Conservation (phyloP, 768 basidiomycete species). For the Suillus weaverae region DNA sequence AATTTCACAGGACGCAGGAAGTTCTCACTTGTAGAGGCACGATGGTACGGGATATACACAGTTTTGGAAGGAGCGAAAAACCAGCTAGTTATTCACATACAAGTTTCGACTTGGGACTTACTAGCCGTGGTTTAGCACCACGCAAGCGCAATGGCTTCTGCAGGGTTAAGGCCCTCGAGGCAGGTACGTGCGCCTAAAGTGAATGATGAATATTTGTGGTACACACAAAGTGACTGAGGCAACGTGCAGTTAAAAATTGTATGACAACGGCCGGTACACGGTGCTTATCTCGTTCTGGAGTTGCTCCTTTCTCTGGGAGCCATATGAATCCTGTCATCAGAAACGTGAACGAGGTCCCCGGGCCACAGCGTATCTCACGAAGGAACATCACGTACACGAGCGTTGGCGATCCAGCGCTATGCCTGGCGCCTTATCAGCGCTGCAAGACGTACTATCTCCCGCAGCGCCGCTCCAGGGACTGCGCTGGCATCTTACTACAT, state of each 20-base stretch:
- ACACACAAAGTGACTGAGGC: background rate
- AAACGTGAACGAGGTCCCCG: background rate
- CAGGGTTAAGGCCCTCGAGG: constrained; percentile 94
- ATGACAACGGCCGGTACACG: constrained; percentile 94
- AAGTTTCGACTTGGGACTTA: background rate
- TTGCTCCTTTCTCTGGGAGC: constrained; percentile 80
- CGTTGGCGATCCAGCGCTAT: constrained; percentile 98
- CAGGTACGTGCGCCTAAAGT: constrained; percentile 80
- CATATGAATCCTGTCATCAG: constrained; percentile 63
- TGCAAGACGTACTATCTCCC: constrained; percentile 60
- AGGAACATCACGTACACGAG: constrained; percentile 56
- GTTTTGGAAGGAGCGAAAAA: background rate
- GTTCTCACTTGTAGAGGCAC: background rate
- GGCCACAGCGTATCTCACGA: background rate
- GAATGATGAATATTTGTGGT: background rate
- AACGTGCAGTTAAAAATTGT: constrained; percentile 95
- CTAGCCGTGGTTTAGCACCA: background rate
- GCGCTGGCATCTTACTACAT: no score
- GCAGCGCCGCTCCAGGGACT: no score
- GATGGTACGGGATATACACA: no score
- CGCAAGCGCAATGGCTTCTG: constrained; percentile 72
- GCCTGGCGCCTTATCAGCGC: constrained; percentile 82
- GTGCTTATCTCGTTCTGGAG: constrained; percentile 89
- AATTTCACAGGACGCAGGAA: background rate
- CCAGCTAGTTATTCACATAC: background rate